Evolutionary conservation across 768 basidiomycete genomes (phyloP), one percentile per base, ranked within the genome.

Genomic region (Trametes coccinea): DNA sequence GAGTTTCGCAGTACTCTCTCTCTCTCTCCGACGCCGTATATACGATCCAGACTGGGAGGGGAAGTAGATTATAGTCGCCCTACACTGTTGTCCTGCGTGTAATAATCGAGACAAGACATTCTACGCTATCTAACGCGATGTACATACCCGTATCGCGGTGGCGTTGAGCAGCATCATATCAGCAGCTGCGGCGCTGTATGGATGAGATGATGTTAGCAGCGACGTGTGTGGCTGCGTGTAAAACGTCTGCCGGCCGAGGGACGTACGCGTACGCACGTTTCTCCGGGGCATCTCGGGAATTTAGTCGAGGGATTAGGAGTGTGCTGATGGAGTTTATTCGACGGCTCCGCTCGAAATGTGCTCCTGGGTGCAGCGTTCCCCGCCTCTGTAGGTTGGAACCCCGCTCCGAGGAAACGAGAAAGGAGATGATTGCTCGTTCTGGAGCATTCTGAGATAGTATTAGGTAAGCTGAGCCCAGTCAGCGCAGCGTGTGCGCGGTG

Each of bases 161-260:
- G 48, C 48, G 48, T 49, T 30, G 16, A 17, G 55, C 40, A 53
- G 37, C 51, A 57, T 48, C 56, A 29, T 30, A 48, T 37, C 34
- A 22, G 22, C 22, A 22, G 22, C 22, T 22, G 22, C 22, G 34
- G 5, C 34, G 34, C 34, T 37, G 34, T 31, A 16, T 47, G 16
- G 27, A 27, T 44, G 40, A 37, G 39, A 10, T 48, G 44, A 33
- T 49, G 48, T 40, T 17, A 29, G 39, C 33, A 51, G 22, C 48
- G 56, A 58, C 48, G 56, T 58, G 41, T 48, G 48, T 59, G 57
- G 57, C 56, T 58, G 56, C 48, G 56, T 34, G 37, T 13, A 29
- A 59, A 51, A 34, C 31, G 49, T 59, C 39, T 52, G 41, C 45
- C 46, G 33, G 59, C 59, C 59, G 59, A 60, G 46, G 37, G 53